Evolutionary conservation across 1,284 basidiomycete genomes (phyloP), one percentile per base, ranked within the genome.

Genomic region (Cutaneotrichosporon mucoides): DNA sequence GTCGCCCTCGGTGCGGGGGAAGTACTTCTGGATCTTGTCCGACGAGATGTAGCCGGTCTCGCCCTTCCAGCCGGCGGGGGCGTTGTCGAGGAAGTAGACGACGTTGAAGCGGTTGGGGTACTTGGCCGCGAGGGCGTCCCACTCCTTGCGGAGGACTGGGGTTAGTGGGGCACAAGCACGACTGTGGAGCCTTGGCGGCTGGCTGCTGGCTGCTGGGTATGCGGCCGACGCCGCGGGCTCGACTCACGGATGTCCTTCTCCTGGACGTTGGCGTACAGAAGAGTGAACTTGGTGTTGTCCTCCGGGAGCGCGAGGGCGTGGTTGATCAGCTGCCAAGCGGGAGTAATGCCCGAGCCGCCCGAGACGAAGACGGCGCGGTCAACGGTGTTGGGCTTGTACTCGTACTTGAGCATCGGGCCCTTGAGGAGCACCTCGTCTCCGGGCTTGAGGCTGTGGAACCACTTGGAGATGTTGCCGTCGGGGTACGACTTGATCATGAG

Each of bases 271-370:
- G 89, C 87, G 79, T 90, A 98, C 70, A 99, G 80, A 58, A 98
- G 82, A 53, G 89, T 96, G 79, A 91, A 95, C 75, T 94, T 92
- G 66, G 96, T 98, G 81, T 88, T 93, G 85, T 99, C 97, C 68
- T 89, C 85, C 2, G 81, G 71, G n/a, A 77, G 52, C 42, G 63
- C 55, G 56, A 94, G 84, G 5, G 89, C 87, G 76, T 92, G 84
- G 51, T 81, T 82, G 60, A 93, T 76, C 68, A 94, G 70, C 69
- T 82, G 81, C 67, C 78, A 82, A 70, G 81, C 80, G 33, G 82
- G 82, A 12, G 82, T 82, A 61, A 73, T 70, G 62, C 80, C 80
- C 54, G 73, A 75, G 37, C 80, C 80, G 46, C 95, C 95, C 46
- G 90, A 91, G 69, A 98, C 89, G 72, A 95, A 82, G 42, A 88